Conservation (phyloP, 2,329 filamentous ascomycete genomes). For the Fusarium gaditjirri region DNA sequence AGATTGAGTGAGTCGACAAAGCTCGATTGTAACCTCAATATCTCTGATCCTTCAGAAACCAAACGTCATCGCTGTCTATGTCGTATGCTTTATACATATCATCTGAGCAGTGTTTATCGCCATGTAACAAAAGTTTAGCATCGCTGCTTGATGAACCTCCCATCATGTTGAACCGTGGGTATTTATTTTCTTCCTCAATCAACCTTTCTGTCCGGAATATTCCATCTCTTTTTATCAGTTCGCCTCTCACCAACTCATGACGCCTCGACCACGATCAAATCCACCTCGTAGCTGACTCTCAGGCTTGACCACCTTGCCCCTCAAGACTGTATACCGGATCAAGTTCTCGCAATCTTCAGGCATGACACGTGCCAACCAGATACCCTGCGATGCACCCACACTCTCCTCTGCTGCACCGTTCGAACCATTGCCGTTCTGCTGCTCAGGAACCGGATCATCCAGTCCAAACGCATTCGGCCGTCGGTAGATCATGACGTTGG, state of each 20-base stretch:
- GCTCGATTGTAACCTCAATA: background rate
- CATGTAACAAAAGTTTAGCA: constrained; percentile 1
- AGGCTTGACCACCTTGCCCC: constrained; percentile 95
- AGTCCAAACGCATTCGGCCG: constrained; percentile 67
- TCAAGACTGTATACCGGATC: constrained; percentile 85
- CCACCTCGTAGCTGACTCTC: constrained; percentile 86
- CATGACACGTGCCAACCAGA: constrained; percentile 86
- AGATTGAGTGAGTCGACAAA: background rate
- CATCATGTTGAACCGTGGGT: constrained; percentile 1
- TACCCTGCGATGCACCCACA: constrained; percentile 82
- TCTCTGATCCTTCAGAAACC: background rate
- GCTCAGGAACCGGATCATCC: constrained; percentile 52
- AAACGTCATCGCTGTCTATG: background rate
- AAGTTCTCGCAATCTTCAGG: constrained; percentile 96
- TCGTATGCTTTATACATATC: constrained; percentile 6
- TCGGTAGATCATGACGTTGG: constrained; percentile 93
- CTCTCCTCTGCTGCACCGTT: constrained; percentile 45
- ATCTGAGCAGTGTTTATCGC: background rate
- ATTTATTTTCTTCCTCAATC: constrained; percentile 14
- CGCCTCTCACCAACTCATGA: constrained; percentile 87
- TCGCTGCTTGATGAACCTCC: background rate
- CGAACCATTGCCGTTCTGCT: constrained; percentile 34
- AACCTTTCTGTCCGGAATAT: background rate
- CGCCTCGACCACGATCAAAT: constrained; percentile 82
- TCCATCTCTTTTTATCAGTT: background rate